These are phyloP conservation scores for Limonium bicolor DNA, from an alignment of 148 eudicot species.

Conservation along the genomic window DNA sequence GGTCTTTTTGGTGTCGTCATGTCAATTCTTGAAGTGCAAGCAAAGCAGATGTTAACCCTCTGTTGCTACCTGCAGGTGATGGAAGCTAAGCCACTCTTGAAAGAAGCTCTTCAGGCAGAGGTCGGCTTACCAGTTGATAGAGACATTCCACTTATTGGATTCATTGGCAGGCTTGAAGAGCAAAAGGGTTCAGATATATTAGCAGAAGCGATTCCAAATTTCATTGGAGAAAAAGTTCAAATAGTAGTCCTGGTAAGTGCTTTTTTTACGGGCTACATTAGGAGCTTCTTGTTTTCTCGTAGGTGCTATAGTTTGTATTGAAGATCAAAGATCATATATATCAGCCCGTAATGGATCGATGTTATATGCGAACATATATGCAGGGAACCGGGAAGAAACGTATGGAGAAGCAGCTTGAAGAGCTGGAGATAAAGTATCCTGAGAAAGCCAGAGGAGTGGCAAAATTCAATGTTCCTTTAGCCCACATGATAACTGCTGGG, in stretches of 20 bases:
- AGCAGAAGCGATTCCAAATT: conserved; percentile 51
- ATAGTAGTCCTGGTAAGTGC: conserved; percentile 65
- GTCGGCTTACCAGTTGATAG: conserved; percentile 76
- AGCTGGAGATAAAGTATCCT: conserved; percentile 57
- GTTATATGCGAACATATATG: background rate
- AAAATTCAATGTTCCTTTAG: conserved; percentile 63
- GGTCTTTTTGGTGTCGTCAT: background rate
- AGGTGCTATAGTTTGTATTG: background rate
- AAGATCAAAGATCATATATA: background rate
- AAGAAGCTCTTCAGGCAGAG: conserved; percentile 77
- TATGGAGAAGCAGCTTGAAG: conserved; percentile 62
- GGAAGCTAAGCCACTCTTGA: conserved; percentile 72
- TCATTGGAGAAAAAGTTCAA: conserved; percentile 62
- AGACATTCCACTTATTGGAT: conserved; percentile 72
- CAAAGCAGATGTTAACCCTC: background rate
- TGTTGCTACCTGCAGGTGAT: conserved; percentile 28
- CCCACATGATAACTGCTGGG: conserved; percentile 82
- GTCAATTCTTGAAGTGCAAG: too few relatives aligned
- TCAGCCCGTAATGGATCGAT: background rate
- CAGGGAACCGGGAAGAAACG: conserved; percentile 90
- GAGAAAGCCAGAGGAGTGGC: conserved; percentile 79
- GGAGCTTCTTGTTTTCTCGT: background rate
- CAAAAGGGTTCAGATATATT: conserved; percentile 96
- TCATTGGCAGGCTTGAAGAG: conserved; percentile 94
- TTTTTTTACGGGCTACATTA: background rate